Conservation (phyloP, 1,139 yeast genomes). For the Geotrichum bryndzae region DNA sequence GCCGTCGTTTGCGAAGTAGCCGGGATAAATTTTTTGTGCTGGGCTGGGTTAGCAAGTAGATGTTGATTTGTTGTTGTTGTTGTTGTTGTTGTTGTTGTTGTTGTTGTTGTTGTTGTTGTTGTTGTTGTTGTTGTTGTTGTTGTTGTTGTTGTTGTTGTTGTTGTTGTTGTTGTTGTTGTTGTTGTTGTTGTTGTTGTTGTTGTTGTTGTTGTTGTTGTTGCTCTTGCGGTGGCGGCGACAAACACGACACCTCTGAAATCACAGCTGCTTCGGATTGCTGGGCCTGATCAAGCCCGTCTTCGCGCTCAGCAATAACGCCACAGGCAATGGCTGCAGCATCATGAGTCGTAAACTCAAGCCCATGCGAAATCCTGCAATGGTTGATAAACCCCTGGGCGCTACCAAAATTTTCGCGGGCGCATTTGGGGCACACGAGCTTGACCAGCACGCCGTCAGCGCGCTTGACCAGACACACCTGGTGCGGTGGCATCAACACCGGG, state of each 20-base stretch:
- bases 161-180: not conserved
- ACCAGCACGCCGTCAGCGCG: constrained; percentile 70
- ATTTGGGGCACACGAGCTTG: constrained; percentile 58
- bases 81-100: not conserved
- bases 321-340: constrained; percentile 70
- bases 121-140: not conserved
- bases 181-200: not conserved
- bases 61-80: not conserved
- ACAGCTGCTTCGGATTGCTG: constrained; percentile 30
- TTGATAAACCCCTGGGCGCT: constrained; percentile 77
- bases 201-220: constrained; percentile 4
- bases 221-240: not conserved
- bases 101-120: not conserved
- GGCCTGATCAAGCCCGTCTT: constrained; percentile 48
- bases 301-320: constrained; percentile 55
- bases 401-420: constrained; percentile 64
- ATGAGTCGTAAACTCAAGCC: constrained; percentile 65
- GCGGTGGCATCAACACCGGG: not conserved
- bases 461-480: constrained; percentile 52
- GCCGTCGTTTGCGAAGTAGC: constrained; percentile 18
- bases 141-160: not conserved
- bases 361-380: constrained; percentile 69
- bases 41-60: constrained; percentile 10
- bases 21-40: constrained; percentile 19
- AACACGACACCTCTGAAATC: not conserved